Conservation (phyloP, 495 filamentous ascomycete species). For the Aspergillus egyptiacus region DNA sequence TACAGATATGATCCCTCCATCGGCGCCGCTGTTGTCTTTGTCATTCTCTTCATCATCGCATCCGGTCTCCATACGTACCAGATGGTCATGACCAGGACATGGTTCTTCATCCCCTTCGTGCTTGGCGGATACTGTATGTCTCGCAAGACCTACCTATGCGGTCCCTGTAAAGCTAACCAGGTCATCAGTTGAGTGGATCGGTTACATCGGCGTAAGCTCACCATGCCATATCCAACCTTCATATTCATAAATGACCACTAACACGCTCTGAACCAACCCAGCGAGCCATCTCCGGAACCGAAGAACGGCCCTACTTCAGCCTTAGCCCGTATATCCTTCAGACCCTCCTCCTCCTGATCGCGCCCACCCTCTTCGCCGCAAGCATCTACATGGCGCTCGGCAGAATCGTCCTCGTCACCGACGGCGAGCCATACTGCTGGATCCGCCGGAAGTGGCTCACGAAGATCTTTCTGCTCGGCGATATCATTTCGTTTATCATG, state of each 20-base stretch:
- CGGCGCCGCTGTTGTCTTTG: background rate
- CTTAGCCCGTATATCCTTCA: slow-evolving; percentile 27
- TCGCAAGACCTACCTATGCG: background rate
- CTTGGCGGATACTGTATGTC: slow-evolving; percentile 50
- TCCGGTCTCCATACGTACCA: slow-evolving; percentile 2
- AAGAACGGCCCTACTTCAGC: background rate
- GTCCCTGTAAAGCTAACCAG: background rate
- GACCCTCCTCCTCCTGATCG: slow-evolving; percentile 35
- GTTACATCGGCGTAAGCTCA: slow-evolving; percentile 39
- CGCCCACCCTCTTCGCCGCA: slow-evolving; percentile 44
- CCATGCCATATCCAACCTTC: slow-evolving; percentile 14
- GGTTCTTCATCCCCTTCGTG: slow-evolving; percentile 48
- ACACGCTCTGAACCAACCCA: background rate
- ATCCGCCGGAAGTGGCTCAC: slow-evolving; percentile 23
- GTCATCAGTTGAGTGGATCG: slow-evolving; percentile 34
- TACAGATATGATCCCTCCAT: background rate
- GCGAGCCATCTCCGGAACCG: background rate
- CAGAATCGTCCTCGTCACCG: slow-evolving; percentile 40
- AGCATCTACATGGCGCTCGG: slow-evolving; percentile 56
- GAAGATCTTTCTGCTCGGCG: slow-evolving; percentile 29
- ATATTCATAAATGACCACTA: slow-evolving; percentile 1
- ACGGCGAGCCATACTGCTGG: slow-evolving; percentile 34
- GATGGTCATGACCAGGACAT: background rate
- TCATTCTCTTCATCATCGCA: background rate
- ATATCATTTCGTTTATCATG: slow-evolving; percentile 26